phyloP scores from a whole-genome alignment of 257 asterid genomes.

The Solanum pennellii region DNA sequence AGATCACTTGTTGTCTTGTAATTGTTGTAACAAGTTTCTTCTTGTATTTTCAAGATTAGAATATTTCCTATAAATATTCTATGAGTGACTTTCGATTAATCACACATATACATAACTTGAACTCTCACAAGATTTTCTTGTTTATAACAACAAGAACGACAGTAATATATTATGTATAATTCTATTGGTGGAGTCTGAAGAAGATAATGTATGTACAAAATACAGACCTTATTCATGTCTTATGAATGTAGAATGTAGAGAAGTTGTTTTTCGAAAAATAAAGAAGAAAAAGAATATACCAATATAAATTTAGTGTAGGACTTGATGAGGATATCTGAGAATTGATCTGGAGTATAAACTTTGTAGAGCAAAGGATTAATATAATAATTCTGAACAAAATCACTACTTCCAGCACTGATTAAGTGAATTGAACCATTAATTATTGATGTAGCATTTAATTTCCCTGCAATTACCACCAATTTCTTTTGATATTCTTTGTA shows the following conservation, averaged over 20 bases:
- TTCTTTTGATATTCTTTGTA: constrained; percentile 65
- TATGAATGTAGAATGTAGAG: neutral
- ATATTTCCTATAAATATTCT: neutral
- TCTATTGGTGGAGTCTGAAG: neutral
- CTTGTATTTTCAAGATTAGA: neutral
- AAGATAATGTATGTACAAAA: neutral
- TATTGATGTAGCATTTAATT: constrained; percentile 59
- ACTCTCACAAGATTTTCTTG: neutral
- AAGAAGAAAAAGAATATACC: constrained; percentile 14
- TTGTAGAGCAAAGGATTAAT: constrained; percentile 57
- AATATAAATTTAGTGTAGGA: constrained; percentile 42
- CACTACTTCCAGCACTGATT: constrained; percentile 76
- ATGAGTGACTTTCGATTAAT: neutral
- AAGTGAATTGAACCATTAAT: constrained; percentile 62
- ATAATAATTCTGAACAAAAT: constrained; percentile 77
- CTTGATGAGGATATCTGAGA: constrained; percentile 56
- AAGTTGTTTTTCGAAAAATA: neutral
- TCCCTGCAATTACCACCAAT: constrained; percentile 49
- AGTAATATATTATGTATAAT: neutral
- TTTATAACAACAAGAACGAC: neutral
- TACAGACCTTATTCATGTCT: neutral
- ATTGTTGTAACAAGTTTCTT: neutral
- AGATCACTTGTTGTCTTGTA: neutral
- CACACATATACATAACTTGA: neutral
- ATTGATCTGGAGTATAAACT: constrained; percentile 59